phyloP scores from a whole-genome alignment of 148 eudicot genomes.

The Vaccinium myrtillus region DNA sequence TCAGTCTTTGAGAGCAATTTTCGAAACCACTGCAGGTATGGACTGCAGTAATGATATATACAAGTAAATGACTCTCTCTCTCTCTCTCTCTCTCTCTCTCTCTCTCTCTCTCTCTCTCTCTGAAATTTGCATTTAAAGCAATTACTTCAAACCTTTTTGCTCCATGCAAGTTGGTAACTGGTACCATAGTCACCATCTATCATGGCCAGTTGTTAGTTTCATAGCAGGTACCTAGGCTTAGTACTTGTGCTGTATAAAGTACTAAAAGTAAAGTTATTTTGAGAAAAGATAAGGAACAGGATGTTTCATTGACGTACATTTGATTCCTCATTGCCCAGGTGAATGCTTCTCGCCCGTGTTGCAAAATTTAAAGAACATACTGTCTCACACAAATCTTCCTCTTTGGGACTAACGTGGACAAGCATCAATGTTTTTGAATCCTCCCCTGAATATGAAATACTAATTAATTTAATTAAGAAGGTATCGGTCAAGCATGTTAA shows the following conservation, averaged over 20 bases:
- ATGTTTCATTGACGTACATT: conserved; percentile 20
- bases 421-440: conserved; percentile 33
- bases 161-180: background rate
- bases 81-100: no score
- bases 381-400: conserved; percentile 32
- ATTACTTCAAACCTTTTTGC: background rate
- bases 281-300: background rate
- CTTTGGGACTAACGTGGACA: conserved; percentile 26
- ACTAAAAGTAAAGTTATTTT: background rate
- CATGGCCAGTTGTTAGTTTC: background rate
- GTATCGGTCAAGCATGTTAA: background rate
- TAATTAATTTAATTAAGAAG: background rate
- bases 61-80: background rate
- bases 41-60: background rate
- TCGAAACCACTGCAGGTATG: background rate
- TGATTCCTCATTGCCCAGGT: conserved; percentile 23
- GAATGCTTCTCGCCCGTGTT: conserved; percentile 24
- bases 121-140: background rate
- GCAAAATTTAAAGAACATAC: conserved; percentile 28
- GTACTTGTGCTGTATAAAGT: background rate
- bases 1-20: background rate
- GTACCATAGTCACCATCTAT: background rate
- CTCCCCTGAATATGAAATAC: conserved; percentile 14
- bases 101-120: no score
- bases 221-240: background rate